Base-by-base conservation (phyloP, 805 yeast species). In the Ogataea pini region DNA sequence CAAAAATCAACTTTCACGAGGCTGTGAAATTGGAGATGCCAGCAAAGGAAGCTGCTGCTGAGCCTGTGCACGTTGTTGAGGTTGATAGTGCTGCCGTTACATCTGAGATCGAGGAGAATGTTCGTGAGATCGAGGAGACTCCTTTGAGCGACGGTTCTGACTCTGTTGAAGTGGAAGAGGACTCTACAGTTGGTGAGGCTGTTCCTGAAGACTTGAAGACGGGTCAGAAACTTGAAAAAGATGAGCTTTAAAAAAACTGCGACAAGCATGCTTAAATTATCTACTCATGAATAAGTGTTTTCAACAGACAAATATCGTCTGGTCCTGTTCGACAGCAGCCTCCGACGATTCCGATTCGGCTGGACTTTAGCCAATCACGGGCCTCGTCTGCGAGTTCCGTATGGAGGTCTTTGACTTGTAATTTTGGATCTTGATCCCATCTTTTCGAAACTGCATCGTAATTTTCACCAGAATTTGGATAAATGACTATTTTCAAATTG, bases 241-340 rank as follows among this genome's bases (percentile, higher is more conserved):
- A 57, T 42, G 59, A 57, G 47, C 43, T 57, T 19, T 57, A 41
- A 43, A 7, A n/a, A n/a, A n/a, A n/a, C n/a, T n/a, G n/a, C n/a
- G n/a, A n/a, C n/a, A n/a, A n/a, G n/a, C n/a, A n/a, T n/a, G n/a
- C n/a, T n/a, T n/a, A n/a, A n/a, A n/a, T n/a, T n/a, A n/a, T n/a
- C n/a, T n/a, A n/a, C n/a, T n/a, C n/a, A 31, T 28, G 14, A 28
- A 28, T 28, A 6, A 31, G 18, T 31, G 40, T 36, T 19, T 59
- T 45, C 20, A 60, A 22, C 17, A 51, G 34, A 18, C 44, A 47
- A 40, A 72, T 73, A 24, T 76, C 80, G 1, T 60, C 55, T 0
- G 90, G 89, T 0, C 80, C 73, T 1, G 89, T 83, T 55, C 89
- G 72, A 53, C 92, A 86, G 64, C 92, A 86, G 2, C 91, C 92